A percentile compares a stretch with the other conserved stretches of the same genome.
Evolutionary conservation across 768 basidiomycete genomes (phyloP).

Genomic region (Plicaturopsis crispa): DNA sequence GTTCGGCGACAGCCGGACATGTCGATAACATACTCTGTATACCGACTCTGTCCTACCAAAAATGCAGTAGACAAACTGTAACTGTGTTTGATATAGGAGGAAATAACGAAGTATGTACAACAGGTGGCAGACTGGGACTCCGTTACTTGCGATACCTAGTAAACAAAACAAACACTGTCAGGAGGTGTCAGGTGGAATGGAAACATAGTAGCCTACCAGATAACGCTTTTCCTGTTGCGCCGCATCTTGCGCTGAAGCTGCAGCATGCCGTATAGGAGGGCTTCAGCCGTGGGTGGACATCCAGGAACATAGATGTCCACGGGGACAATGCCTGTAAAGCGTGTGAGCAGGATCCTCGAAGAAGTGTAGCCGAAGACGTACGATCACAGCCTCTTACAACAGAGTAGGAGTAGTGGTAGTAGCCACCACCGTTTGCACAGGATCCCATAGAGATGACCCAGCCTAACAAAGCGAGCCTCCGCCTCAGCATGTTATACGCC

Average conservation of each 20-base stretch:
- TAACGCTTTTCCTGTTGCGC: conserved; percentile 73
- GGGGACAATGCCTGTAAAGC: conserved; percentile 75
- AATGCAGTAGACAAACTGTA: no score
- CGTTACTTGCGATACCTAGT: no score
- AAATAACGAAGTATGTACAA: no score
- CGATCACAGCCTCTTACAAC: conserved; percentile 98
- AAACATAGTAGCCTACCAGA: conserved; percentile 51
- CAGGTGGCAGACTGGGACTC: no score
- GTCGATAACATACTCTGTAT: no score
- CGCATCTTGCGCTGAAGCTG: conserved; percentile 97
- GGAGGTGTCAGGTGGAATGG: neutral
- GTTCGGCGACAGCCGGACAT: no score
- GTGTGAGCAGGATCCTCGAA: neutral
- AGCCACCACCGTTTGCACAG: conserved; percentile 96
- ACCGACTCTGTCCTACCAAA: no score
- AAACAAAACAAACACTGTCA: no score
- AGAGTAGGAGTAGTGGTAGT: conserved; percentile 98
- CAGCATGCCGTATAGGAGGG: conserved; percentile 92
- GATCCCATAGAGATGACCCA: conserved; percentile 99
- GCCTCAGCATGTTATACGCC: conserved; percentile 4
- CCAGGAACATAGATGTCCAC: conserved; percentile 98
- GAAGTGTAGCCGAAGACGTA: conserved; percentile 28
- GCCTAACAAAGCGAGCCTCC: conserved; percentile 31
- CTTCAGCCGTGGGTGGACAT: conserved; percentile 94
- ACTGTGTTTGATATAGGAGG: no score